Base-by-base conservation (phyloP, 1,284 basidiomycete species). In the Pascua guehoae region DNA sequence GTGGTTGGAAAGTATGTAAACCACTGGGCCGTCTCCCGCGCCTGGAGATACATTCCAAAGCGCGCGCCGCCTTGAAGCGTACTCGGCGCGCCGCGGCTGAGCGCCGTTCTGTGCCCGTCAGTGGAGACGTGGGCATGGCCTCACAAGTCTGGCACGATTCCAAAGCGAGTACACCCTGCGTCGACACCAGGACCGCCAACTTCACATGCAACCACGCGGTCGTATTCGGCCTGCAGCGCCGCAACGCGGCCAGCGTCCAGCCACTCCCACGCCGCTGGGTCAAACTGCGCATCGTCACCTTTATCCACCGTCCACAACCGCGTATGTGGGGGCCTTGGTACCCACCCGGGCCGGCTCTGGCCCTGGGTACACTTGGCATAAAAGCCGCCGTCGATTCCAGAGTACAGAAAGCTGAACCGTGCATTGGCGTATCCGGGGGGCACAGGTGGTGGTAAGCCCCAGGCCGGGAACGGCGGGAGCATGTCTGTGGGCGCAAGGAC, bases 341-440 rank as follows among this genome's bases (percentile, higher is more conserved):
- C 24, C 51, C 51, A 53, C 1, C 51, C 51, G 4, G 18, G 16
- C 39, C 2, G 15, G 17, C 12, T 42, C 12, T 11, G 4, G 15
- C 51, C 51, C 18, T 47, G 44, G 2, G 51, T 63, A 36, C 66
- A 66, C n/a, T 52, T 55, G 8, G 57, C 50, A 47, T 72, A 72
- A 54, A 69, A 70, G 0, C 41, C 51, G 11, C 56, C 58, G 1
- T 67, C 70, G 18, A 70, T 62, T 32, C 68, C 70, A 12, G 62
- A 65, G 58, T 57, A 66, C 9, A 72, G 63, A 14, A 69, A 58
- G 9, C 64, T 66, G 14, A 58, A 62, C 10, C 58, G 50, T 2
- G 60, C 52, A n/a, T 54, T 47, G 32, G 32, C 46, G 9, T 17
- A 36, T 5, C 16, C 46, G 0, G 32, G 9, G 2, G 32, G 11